These are phyloP conservation scores for Solanum chaucha DNA, from an alignment of 257 asterid species.

Conservation along the genomic window DNA sequence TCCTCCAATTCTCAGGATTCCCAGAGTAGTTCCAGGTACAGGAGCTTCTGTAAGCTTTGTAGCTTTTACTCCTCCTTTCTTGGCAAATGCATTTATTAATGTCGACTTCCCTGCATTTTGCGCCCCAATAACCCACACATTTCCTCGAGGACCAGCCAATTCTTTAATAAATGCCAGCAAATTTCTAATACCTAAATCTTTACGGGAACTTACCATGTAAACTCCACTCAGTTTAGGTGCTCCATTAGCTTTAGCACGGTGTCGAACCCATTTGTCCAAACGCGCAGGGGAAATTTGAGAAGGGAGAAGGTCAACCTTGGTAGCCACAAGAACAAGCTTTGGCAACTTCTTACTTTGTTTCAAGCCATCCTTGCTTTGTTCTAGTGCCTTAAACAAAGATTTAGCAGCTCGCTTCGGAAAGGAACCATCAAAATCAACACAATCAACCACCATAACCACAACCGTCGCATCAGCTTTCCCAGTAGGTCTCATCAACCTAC, in stretches of 20 bases:
- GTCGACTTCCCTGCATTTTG: constrained; percentile 96
- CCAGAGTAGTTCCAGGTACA: constrained; percentile 91
- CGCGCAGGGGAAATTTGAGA: constrained; percentile 83
- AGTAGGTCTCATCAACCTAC: constrained; percentile 68
- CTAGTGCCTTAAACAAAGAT: constrained; percentile 68
- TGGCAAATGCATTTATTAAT: constrained; percentile 76
- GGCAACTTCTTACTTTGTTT: constrained; percentile 58
- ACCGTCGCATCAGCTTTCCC: constrained; percentile 80
- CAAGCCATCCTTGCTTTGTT: constrained; percentile 34
- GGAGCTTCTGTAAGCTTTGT: constrained; percentile 90
- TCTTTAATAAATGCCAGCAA: constrained; percentile 64
- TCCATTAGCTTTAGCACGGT: constrained; percentile 81
- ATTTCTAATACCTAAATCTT: constrained; percentile 85
- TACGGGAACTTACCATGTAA: constrained; percentile 77
- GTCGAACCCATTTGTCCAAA: constrained; percentile 82
- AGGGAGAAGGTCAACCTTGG: constrained; percentile 95
- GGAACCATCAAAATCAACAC: constrained; percentile 91
- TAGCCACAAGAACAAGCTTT: constrained; percentile 87
- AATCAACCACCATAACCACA: constrained; percentile 90
- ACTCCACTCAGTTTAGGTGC: constrained; percentile 86
- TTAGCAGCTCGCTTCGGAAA: constrained; percentile 84
- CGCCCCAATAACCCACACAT: constrained; percentile 96
- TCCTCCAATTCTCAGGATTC: constrained; percentile 86
- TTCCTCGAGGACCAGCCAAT: constrained; percentile 88
- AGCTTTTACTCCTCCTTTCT: constrained; percentile 64